Conservation (phyloP, 2,329 filamentous ascomycete species). For the Didymella sp. region DNA sequence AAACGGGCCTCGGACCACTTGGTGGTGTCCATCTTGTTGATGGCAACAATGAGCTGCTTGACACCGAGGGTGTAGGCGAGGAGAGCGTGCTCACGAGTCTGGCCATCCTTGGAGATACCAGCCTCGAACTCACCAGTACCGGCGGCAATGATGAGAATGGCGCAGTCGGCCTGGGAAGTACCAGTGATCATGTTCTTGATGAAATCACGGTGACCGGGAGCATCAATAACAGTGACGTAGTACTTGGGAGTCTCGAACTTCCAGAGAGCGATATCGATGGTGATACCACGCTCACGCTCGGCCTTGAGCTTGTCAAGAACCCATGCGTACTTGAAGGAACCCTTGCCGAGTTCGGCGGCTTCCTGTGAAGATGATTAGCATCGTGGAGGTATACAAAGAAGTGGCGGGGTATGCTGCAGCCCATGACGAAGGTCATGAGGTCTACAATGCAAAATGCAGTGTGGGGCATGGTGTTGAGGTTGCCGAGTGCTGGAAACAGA, state of each 20-base stretch:
- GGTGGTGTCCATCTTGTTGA: constrained; percentile 99
- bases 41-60: constrained; percentile 99
- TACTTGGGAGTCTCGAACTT: constrained; percentile 99
- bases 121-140: constrained; percentile 99
- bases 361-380: constrained; percentile 67
- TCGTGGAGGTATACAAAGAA: constrained; percentile 28
- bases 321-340: constrained; percentile 99
- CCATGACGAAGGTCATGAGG: constrained; percentile 7
- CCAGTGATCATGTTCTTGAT: constrained; percentile 99
- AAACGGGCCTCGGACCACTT: constrained; percentile 97
- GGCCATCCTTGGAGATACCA: constrained; percentile 99
- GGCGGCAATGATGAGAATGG: constrained; percentile 99
- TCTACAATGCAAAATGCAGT: constrained; percentile 19
- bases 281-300: constrained; percentile 99
- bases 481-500: constrained; percentile 39
- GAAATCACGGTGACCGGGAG: constrained; percentile 99
- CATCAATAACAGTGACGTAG: constrained; percentile 93
- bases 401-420: not conserved
- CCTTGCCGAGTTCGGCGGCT: constrained; percentile 99
- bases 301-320: constrained; percentile 99
- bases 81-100: constrained; percentile 99
- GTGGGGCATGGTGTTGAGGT: constrained; percentile 46
- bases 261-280: constrained; percentile 99
- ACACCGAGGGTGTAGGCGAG: constrained; percentile 99
- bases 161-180: constrained; percentile 99